Percentiles rank a stretch among this genome's conserved stretches.
phyloP scores from a whole-genome alignment of 768 basidiomycete genomes.

The Amanita molliuscula region DNA sequence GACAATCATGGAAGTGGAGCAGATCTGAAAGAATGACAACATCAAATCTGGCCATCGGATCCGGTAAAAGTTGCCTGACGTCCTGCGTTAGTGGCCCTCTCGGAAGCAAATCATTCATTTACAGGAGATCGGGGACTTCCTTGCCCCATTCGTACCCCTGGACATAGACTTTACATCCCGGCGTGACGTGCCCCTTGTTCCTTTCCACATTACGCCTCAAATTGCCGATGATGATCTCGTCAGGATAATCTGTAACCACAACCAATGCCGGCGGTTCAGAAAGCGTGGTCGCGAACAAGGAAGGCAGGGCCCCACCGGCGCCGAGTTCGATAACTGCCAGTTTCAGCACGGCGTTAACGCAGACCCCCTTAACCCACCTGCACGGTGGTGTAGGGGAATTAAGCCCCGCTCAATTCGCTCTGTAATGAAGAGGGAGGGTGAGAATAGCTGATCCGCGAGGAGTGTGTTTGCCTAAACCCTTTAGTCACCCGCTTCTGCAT shows the following conservation, averaged over 20 bases:
- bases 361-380: slow-evolving; percentile 21
- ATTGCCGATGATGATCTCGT: slow-evolving; percentile 47
- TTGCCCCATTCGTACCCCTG: slow-evolving; percentile 59
- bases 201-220: slow-evolving; percentile 42
- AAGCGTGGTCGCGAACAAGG: slow-evolving; percentile 42
- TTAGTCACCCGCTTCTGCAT: slow-evolving; percentile 3
- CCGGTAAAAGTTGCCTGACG: slow-evolving; percentile 13
- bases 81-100: not conserved
- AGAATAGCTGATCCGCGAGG: slow-evolving; percentile 66
- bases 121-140: slow-evolving; percentile 38
- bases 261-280: slow-evolving; percentile 37
- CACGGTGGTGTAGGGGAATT: slow-evolving; percentile 29
- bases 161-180: slow-evolving; percentile 31
- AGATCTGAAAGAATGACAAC: slow-evolving; percentile 62
- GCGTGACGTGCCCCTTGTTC: slow-evolving; percentile 28
- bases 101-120: slow-evolving; percentile 13
- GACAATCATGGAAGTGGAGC: slow-evolving; percentile 56
- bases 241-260: slow-evolving; percentile 63
- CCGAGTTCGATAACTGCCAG: slow-evolving; percentile 59
- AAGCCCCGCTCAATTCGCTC: slow-evolving; percentile 52
- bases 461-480: slow-evolving; percentile 50
- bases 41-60: slow-evolving; percentile 33
- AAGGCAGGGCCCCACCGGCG: slow-evolving; percentile 59
- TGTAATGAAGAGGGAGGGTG: slow-evolving; percentile 54
- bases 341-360: not conserved